A percentile compares a stretch with the other conserved stretches of the same genome.
These are phyloP conservation scores for Saccharomycopsis sp. DNA, from an alignment of 805 yeast genomes.

Conservation along the genomic window DNA sequence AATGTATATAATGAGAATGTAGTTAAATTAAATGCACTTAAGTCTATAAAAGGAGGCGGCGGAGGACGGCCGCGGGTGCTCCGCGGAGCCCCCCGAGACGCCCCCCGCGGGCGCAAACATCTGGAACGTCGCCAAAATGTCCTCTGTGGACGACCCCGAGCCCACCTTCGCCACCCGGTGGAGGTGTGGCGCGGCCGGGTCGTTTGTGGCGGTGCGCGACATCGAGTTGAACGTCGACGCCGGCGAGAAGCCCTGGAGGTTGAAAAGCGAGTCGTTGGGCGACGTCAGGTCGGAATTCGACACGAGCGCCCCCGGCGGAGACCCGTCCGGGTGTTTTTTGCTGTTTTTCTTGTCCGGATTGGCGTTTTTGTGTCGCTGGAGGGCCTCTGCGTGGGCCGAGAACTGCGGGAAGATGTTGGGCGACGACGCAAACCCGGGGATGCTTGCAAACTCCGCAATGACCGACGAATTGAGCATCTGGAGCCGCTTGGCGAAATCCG, in stretches of 20 bases:
- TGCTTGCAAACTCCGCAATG: background rate
- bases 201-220: constrained; percentile 16
- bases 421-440: background rate
- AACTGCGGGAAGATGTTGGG: constrained; percentile 1
- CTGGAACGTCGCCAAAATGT: constrained; percentile 9
- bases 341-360: background rate
- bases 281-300: constrained; percentile 6
- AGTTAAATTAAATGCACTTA: too few relatives aligned
- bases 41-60: too few relatives aligned
- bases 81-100: too few relatives aligned
- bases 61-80: too few relatives aligned
- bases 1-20: too few relatives aligned
- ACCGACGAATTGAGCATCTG: background rate
- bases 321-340: background rate
- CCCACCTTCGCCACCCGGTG: background rate
- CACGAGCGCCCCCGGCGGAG: background rate
- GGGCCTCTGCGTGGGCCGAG: background rate
- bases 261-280: constrained; percentile 13
- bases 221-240: constrained; percentile 8
- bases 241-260: constrained; percentile 10
- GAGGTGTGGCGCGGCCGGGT: background rate
- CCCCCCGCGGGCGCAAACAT: too few relatives aligned
- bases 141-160: background rate
- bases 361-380: background rate
- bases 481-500: background rate